Evolutionary conservation across 1,284 basidiomycete genomes (phyloP).

Genomic region (Macrocybe sp.): DNA sequence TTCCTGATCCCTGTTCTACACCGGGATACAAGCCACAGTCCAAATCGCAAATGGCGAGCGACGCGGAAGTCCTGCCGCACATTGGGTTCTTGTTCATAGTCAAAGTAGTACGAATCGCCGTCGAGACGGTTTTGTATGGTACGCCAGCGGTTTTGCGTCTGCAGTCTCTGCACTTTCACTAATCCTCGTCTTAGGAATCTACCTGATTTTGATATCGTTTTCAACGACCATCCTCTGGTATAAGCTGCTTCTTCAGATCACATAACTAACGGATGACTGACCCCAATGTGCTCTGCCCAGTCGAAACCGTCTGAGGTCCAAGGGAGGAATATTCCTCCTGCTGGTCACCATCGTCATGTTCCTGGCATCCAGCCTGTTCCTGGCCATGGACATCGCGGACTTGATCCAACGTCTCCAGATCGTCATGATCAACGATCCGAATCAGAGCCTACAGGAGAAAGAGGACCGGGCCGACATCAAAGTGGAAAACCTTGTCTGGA

Average conservation of each 20-base stretch:
- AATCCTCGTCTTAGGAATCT: constrained; percentile 4
- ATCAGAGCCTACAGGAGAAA: constrained; percentile 13
- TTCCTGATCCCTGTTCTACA: no score
- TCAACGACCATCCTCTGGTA: constrained; percentile 12
- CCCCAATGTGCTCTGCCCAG: constrained; percentile 1
- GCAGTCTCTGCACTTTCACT: not conserved
- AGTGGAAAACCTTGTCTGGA: constrained; percentile 20
- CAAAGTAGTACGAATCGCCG: constrained; percentile 14
- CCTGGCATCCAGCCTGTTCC: constrained; percentile 18
- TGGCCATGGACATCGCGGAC: constrained; percentile 18
- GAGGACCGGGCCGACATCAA: constrained; percentile 15
- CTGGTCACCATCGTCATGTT: constrained; percentile 18
- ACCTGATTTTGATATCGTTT: constrained; percentile 13
- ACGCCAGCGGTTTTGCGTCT: not conserved
- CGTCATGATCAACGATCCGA: constrained; percentile 17
- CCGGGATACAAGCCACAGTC: no score
- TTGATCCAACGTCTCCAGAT: constrained; percentile 20
- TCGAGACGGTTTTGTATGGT: constrained; percentile 16
- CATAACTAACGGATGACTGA: not conserved
- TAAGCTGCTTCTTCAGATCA: not conserved
- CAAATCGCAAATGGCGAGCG: not conserved
- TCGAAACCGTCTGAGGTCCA: constrained; percentile 7
- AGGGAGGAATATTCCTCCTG: constrained; percentile 10
- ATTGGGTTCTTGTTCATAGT: constrained; percentile 13
- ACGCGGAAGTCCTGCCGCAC: constrained; percentile 9